Percentiles rank a stretch among this genome's conserved stretches.
phyloP scores from a whole-genome alignment of 768 basidiomycete species.

The Piloderma croceum region DNA sequence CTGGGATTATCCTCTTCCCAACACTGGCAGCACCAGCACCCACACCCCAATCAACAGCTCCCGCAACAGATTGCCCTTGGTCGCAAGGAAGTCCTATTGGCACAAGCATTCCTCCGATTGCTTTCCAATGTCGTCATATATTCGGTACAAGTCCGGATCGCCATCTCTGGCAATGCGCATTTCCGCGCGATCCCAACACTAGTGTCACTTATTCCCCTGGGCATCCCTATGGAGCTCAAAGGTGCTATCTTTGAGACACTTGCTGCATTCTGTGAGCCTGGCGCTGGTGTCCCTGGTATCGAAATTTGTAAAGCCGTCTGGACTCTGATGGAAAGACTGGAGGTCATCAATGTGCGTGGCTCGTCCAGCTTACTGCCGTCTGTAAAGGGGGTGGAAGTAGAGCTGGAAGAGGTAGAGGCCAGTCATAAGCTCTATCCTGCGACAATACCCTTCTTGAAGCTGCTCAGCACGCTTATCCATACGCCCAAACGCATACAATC shows the following conservation, averaged over 20 bases:
- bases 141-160: constrained; percentile 73
- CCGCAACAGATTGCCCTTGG: constrained; percentile 43
- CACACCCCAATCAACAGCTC: constrained; percentile 34
- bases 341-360: constrained; percentile 72
- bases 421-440: constrained; percentile 76
- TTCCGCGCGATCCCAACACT: constrained; percentile 81
- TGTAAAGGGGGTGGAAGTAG: constrained; percentile 76
- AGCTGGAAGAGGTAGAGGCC: constrained; percentile 84
- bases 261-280: constrained; percentile 77
- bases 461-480: constrained; percentile 80
- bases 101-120: constrained; percentile 76
- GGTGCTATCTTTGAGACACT: constrained; percentile 78
- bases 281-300: constrained; percentile 64
- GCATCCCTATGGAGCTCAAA: constrained; percentile 87
- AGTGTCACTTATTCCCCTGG: constrained; percentile 69
- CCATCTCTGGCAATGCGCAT: constrained; percentile 68
- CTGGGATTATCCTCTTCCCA: constrained; percentile 27
- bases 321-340: constrained; percentile 77
- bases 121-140: constrained; percentile 68
- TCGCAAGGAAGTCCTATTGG: constrained; percentile 71
- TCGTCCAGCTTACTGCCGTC: constrained; percentile 41
- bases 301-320: constrained; percentile 82
- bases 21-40: constrained; percentile 18
- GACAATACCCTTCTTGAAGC: constrained; percentile 80
- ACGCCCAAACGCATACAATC: constrained; percentile 68